Conservation (phyloP, 371 early-diverging fungal species). For the Apophysomyces variabilis region DNA sequence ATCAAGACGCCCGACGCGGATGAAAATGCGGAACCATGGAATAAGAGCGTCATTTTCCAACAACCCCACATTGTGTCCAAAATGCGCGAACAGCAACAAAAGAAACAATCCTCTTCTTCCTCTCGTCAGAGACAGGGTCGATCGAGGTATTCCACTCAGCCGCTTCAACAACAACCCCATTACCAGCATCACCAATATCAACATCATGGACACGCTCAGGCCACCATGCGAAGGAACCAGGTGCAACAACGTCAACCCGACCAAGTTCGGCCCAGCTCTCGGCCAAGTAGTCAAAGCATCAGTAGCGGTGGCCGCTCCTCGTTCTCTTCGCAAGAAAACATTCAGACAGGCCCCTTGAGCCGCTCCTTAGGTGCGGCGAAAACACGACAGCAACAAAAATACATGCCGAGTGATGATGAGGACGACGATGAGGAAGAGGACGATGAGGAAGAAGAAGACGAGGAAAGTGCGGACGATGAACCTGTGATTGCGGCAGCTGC, state of each 20-base stretch:
- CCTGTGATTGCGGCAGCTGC: background rate
- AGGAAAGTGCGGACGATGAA: background rate
- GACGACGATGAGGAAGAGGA: slow-evolving; percentile 1
- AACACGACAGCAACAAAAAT: slow-evolving; percentile 6
- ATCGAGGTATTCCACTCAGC: background rate
- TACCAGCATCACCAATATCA: background rate
- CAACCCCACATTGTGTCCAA: background rate
- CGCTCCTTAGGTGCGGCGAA: slow-evolving; percentile 5
- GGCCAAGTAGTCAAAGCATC: slow-evolving; percentile 3
- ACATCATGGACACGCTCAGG: background rate
- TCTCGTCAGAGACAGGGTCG: background rate
- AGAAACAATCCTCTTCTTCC: background rate
- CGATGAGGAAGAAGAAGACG: slow-evolving; percentile 1
- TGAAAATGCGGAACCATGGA: slow-evolving; percentile 4
- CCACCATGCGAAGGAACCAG: background rate
- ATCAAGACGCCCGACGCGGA: slow-evolving; percentile 29
- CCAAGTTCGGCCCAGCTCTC: slow-evolving; percentile 4
- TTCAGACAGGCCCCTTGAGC: background rate
- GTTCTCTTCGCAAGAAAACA: slow-evolving; percentile 8
- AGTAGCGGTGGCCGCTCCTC: slow-evolving; percentile 9
- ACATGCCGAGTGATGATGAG: slow-evolving; percentile 7
- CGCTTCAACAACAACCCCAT: background rate
- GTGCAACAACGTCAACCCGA: slow-evolving; percentile 5
- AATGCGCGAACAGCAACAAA: background rate
- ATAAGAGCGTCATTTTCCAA: slow-evolving; percentile 1